Conservation (phyloP, 1,284 basidiomycete genomes). For the Puccinia novopanici region DNA sequence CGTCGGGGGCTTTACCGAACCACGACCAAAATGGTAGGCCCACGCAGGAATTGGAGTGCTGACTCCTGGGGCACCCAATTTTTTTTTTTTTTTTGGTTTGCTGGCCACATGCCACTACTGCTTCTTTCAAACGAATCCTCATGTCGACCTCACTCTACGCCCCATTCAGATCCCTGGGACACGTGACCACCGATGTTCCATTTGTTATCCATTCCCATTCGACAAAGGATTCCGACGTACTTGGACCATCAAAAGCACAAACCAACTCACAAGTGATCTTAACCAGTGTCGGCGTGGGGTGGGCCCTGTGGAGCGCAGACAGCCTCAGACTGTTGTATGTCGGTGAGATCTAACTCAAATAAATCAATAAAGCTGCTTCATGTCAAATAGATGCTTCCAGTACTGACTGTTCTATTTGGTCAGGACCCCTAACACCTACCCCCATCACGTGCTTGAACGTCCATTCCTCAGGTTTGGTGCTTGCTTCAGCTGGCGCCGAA, state of each 20-base stretch:
- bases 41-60: conserved; percentile 48
- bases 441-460: conserved; percentile 45
- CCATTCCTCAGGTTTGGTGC: conserved; percentile 35
- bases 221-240: conserved; percentile 73
- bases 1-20: not conserved
- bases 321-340: conserved; percentile 91
- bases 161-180: conserved; percentile 90
- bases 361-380: not conserved
- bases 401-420: not conserved
- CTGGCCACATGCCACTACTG: no score
- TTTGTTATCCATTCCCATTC: conserved; percentile 84
- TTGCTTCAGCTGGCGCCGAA: conserved; percentile 36
- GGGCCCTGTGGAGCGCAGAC: conserved; percentile 95
- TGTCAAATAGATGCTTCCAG: not conserved
- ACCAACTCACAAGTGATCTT: conserved; percentile 63
- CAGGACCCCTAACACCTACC: conserved; percentile 43
- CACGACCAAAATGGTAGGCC: not conserved
- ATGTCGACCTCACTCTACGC: conserved; percentile 68
- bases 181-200: conserved; percentile 87
- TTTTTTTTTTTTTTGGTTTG: not conserved
- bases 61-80: conserved; percentile 45
- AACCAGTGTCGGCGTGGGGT: conserved; percentile 84
- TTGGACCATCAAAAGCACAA: conserved; percentile 61
- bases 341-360: conserved; percentile 65
- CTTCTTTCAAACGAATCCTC: not conserved